Evolutionary conservation across 73 alveolate genomes (phyloP).

Genomic region (Paramecium tetraurelia): DNA sequence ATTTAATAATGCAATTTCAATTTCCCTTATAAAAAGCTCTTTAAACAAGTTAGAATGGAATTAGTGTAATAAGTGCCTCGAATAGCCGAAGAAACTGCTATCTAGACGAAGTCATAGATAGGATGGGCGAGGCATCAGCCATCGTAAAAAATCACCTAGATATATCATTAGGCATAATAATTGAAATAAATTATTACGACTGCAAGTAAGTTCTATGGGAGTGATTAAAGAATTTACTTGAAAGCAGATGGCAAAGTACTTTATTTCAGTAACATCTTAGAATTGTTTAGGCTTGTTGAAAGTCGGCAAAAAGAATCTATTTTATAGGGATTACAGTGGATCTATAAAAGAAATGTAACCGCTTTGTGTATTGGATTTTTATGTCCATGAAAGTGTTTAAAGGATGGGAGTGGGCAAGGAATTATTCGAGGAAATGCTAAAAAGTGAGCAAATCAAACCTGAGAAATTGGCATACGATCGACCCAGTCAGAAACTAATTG

Average conservation of each 20-base stretch:
- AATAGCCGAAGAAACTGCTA: not conserved
- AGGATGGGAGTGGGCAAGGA: conserved; percentile 93
- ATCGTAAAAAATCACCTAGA: not conserved
- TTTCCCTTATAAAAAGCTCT: not conserved
- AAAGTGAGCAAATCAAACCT: conserved; percentile 79
- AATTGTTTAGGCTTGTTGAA: conserved; percentile 79
- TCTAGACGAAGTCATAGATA: not conserved
- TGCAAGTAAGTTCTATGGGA: conserved; percentile 58
- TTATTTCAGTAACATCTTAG: not conserved
- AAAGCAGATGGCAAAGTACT: conserved; percentile 59
- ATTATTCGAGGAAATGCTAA: conserved; percentile 85
- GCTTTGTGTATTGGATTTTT: conserved; percentile 94
- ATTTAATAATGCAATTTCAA: not conserved
- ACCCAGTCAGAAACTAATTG: conserved; percentile 87
- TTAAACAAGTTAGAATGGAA: not conserved
- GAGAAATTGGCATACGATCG: conserved; percentile 93
- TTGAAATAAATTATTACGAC: conserved; percentile 17
- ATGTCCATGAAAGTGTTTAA: conserved; percentile 89
- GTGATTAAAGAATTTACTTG: conserved; percentile 74
- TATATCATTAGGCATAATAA: not conserved
- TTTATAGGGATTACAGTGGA: conserved; percentile 80
- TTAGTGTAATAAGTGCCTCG: not conserved
- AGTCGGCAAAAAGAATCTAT: conserved; percentile 87
- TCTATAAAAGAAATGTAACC: conserved; percentile 83
- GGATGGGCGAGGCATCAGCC: not conserved